Evolutionary conservation across 352 stramenopile genomes (phyloP).

Genomic region (Phytophthora sojae): DNA sequence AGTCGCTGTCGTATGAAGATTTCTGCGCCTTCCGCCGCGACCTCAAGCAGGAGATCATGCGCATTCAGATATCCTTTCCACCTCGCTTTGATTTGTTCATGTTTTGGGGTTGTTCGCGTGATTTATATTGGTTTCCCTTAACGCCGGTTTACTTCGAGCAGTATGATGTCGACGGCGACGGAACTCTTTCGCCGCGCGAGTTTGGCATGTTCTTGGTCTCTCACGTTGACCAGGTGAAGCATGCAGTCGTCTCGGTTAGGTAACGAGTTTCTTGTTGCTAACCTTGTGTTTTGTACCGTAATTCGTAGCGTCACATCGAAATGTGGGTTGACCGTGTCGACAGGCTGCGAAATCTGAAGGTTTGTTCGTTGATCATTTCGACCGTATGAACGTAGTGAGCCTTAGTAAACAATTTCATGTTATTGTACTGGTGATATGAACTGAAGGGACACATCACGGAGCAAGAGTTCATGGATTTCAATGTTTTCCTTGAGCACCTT

Average conservation of each 20-base stretch:
- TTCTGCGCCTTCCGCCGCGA: conserved; percentile 80
- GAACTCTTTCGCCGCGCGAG: conserved; percentile 78
- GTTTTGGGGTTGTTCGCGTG: neutral
- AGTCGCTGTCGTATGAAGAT: conserved; percentile 85
- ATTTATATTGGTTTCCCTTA: conserved; percentile 43
- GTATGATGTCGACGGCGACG: conserved; percentile 88
- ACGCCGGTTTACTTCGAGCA: conserved; percentile 87
- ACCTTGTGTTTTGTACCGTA: neutral
- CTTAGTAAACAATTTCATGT: neutral
- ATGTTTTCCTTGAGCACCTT: conserved; percentile 80
- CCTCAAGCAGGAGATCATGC: conserved; percentile 85
- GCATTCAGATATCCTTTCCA: conserved; percentile 90
- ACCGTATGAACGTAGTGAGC: neutral
- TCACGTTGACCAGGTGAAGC: conserved; percentile 72
- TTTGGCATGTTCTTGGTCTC: conserved; percentile 91
- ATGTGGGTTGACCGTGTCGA: conserved; percentile 87
- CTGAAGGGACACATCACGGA: conserved; percentile 72
- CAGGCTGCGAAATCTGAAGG: conserved; percentile 61
- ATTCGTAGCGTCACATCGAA: conserved; percentile 55
- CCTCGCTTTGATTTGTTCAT: neutral
- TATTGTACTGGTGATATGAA: neutral
- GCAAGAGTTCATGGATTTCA: conserved; percentile 89
- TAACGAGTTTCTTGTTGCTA: neutral
- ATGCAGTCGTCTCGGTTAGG: neutral
- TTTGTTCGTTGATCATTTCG: conserved; percentile 23